A percentile compares a stretch with the other conserved stretches of the same genome.
These are phyloP conservation scores for Colletotrichum siamense DNA, from an alignment of 2,329 filamentous ascomycete species.

Conservation along the genomic window DNA sequence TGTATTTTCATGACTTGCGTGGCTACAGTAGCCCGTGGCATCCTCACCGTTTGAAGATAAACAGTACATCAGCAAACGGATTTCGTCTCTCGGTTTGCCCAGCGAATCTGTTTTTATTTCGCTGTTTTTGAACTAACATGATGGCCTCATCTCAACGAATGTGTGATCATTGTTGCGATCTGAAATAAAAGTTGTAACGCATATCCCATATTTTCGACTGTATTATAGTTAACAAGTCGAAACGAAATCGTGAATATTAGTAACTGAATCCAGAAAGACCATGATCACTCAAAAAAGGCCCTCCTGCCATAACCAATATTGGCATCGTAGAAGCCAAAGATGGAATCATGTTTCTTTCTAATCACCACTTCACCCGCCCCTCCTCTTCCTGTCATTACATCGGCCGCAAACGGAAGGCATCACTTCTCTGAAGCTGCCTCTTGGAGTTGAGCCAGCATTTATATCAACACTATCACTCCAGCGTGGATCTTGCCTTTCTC, in stretches of 20 bases:
- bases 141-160: too few relatives aligned
- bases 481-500: background rate
- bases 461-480: background rate
- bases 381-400: background rate
- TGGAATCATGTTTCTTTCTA: background rate
- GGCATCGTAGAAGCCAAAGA: background rate
- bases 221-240: background rate
- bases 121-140: background rate
- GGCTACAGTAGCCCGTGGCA: background rate
- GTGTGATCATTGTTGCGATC: too few relatives aligned
- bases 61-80: background rate
- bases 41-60: background rate
- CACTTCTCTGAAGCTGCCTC: background rate
- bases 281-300: background rate
- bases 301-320: background rate
- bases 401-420: background rate
- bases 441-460: background rate
- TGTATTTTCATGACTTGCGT: background rate
- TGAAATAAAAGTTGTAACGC: too few relatives aligned
- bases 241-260: background rate
- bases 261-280: background rate
- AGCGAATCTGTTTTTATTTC: background rate
- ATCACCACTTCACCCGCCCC: background rate
- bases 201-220: background rate
- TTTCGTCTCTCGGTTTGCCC: background rate